These are phyloP conservation scores for Aspergillus sp. DNA, from an alignment of 2,329 filamentous ascomycete species.

Conservation along the genomic window DNA sequence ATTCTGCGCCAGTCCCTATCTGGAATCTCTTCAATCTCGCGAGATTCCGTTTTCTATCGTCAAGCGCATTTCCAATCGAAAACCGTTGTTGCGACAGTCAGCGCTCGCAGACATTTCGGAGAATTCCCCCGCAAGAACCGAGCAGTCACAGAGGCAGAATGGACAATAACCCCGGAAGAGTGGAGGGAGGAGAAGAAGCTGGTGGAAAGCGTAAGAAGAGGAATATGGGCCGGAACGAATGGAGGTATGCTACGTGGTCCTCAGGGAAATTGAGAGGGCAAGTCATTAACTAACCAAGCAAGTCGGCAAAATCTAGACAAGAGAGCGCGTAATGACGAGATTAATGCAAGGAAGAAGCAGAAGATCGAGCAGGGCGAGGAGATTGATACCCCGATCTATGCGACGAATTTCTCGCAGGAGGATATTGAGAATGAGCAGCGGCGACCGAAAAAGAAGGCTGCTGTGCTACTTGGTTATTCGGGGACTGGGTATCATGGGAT, in stretches of 20 bases:
- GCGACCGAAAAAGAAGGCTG: slow-evolving; percentile 90
- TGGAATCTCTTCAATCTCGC: slow-evolving; percentile 3
- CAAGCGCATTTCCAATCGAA: not conserved
- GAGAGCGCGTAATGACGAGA: slow-evolving; percentile 45
- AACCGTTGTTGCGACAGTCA: not conserved
- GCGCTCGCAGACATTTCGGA: not conserved
- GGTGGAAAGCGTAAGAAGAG: slow-evolving; percentile 51
- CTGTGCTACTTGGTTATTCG: slow-evolving; percentile 90
- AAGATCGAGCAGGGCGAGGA: slow-evolving; percentile 44
- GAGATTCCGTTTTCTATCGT: not conserved
- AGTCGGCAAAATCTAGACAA: slow-evolving; percentile 49
- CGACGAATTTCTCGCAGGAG: slow-evolving; percentile 59
- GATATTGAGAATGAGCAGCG: slow-evolving; percentile 84
- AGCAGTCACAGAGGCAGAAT: slow-evolving; percentile 12
- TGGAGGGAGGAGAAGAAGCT: slow-evolving; percentile 23
- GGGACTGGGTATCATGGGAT: slow-evolving; percentile 96
- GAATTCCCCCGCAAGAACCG: not conserved
- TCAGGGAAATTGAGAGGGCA: not conserved
- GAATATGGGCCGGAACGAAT: slow-evolving; percentile 61
- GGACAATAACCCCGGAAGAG: slow-evolving; percentile 29
- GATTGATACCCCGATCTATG: slow-evolving; percentile 44
- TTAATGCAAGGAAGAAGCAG: slow-evolving; percentile 50
- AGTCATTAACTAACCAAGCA: slow-evolving; percentile 42
- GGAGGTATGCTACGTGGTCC: slow-evolving; percentile 46
- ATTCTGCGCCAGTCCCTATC: slow-evolving; percentile 12